Conservation (phyloP, 352 stramenopile species). For the Phytophthora idaei region DNA sequence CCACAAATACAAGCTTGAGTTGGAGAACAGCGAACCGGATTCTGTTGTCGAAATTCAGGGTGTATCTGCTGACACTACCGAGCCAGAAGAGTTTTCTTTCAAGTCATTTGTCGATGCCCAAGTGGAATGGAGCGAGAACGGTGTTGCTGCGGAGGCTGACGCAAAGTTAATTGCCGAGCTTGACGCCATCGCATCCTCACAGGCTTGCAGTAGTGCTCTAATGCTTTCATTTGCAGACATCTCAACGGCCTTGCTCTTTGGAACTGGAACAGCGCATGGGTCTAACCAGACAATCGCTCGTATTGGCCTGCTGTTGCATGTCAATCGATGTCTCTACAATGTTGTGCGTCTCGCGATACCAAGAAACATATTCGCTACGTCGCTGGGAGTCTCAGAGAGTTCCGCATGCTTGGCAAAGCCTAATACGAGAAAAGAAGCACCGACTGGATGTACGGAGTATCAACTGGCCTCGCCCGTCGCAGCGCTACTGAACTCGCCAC, state of each 20-base stretch:
- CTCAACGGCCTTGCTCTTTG: conserved; percentile 31
- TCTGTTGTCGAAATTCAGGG: conserved; percentile 1
- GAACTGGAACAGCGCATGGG: background rate
- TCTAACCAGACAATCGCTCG: conserved; percentile 31
- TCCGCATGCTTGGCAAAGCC: background rate
- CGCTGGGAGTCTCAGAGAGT: conserved; percentile 1
- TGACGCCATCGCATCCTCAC: conserved; percentile 29
- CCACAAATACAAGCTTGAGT: conserved; percentile 28
- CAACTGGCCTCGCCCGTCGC: conserved; percentile 29
- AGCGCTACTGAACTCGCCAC: conserved; percentile 28
- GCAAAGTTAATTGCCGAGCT: conserved; percentile 35
- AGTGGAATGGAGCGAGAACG: conserved; percentile 17
- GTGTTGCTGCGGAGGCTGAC: conserved; percentile 18
- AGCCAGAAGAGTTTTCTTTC: conserved; percentile 15
- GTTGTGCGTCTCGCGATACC: conserved; percentile 44
- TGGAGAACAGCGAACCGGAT: conserved; percentile 7
- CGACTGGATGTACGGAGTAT: conserved; percentile 5
- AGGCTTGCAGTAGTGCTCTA: conserved; percentile 20
- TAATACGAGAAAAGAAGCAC: background rate
- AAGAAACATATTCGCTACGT: conserved; percentile 32
- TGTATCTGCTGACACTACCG: background rate
- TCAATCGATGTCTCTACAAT: conserved; percentile 54
- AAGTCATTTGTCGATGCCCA: conserved; percentile 27
- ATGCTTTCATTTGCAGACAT: conserved; percentile 43
- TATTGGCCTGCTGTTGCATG: conserved; percentile 42